phyloP scores from a whole-genome alignment of 2,329 filamentous ascomycete genomes.

The Xylariaceae sp. region DNA sequence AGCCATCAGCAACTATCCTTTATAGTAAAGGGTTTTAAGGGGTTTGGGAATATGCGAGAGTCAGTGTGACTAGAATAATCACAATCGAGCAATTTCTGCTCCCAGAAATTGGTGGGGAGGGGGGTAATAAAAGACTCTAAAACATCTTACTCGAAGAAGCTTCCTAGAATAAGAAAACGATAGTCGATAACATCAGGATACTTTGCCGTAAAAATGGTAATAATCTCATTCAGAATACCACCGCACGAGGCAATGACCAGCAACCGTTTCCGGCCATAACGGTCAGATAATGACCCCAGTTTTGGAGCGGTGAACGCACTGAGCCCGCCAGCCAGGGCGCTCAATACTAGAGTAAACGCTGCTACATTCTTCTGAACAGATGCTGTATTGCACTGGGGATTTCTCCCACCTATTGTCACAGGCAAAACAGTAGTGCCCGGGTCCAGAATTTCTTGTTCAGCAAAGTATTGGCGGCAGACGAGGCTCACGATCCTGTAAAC shows the following conservation, averaged over 20 bases:
- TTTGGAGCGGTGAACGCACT: conserved; percentile 84
- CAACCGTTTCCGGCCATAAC: conserved; percentile 79
- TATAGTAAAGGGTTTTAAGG: background rate
- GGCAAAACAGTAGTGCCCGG: conserved; percentile 67
- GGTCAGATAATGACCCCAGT: conserved; percentile 84
- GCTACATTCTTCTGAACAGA: conserved; percentile 80
- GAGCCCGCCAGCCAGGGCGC: conserved; percentile 75
- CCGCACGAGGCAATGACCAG: conserved; percentile 77
- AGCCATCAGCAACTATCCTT: conserved; percentile 1
- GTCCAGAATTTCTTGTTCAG: conserved; percentile 66
- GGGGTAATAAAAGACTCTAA: background rate
- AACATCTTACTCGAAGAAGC: conserved; percentile 66
- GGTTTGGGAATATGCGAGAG: too few species aligned
- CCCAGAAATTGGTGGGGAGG: background rate
- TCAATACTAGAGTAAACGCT: conserved; percentile 78
- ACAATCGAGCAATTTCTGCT: background rate
- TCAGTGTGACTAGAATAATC: too few species aligned
- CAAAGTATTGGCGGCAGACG: conserved; percentile 83
- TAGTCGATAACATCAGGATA: conserved; percentile 77
- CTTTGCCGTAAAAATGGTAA: conserved; percentile 79
- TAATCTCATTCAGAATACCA: conserved; percentile 74
- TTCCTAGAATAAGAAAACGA: conserved; percentile 78
- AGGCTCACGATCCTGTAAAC: conserved; percentile 71
- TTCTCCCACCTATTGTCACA: conserved; percentile 71
- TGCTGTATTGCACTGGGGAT: conserved; percentile 80